Conservation (phyloP, 805 yeast genomes). For the Monosporozyma servazzii region DNA sequence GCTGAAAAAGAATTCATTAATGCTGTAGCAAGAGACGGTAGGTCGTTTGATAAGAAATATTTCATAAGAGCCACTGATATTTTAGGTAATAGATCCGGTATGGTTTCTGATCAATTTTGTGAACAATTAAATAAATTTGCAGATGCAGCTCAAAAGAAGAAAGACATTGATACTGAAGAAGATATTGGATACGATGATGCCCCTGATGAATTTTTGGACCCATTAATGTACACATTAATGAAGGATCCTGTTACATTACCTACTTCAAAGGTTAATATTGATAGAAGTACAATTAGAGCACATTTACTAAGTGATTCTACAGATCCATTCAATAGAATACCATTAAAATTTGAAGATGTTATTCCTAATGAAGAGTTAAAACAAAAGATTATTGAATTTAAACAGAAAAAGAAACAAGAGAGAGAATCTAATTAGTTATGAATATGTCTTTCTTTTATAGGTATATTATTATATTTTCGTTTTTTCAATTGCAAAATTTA, state of each 20-base stretch:
- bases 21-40: slow-evolving; percentile 85
- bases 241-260: slow-evolving; percentile 95
- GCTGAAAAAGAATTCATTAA: slow-evolving; percentile 53
- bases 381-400: slow-evolving; percentile 51
- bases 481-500: background rate
- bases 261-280: slow-evolving; percentile 73
- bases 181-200: slow-evolving; percentile 84
- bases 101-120: slow-evolving; percentile 49
- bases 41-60: slow-evolving; percentile 65
- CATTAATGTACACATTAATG: slow-evolving; percentile 93
- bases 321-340: slow-evolving; percentile 94
- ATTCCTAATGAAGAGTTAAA: slow-evolving; percentile 65
- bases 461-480: background rate
- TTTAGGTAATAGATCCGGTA: slow-evolving; percentile 41
- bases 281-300: slow-evolving; percentile 83
- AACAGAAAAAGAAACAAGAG: slow-evolving; percentile 33
- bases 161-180: slow-evolving; percentile 62
- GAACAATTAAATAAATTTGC: slow-evolving; percentile 47
- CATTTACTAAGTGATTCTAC: slow-evolving; percentile 91
- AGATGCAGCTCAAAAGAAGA: slow-evolving; percentile 51
- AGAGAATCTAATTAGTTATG: background rate
- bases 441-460: background rate
- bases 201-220: slow-evolving; percentile 95
- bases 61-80: slow-evolving; percentile 67
- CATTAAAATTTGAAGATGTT: slow-evolving; percentile 82